A percentile compares a stretch with the other conserved stretches of the same genome.
These are phyloP conservation scores for Fusarium equiseti DNA, from an alignment of 2,329 filamentous ascomycete genomes.

Conservation along the genomic window DNA sequence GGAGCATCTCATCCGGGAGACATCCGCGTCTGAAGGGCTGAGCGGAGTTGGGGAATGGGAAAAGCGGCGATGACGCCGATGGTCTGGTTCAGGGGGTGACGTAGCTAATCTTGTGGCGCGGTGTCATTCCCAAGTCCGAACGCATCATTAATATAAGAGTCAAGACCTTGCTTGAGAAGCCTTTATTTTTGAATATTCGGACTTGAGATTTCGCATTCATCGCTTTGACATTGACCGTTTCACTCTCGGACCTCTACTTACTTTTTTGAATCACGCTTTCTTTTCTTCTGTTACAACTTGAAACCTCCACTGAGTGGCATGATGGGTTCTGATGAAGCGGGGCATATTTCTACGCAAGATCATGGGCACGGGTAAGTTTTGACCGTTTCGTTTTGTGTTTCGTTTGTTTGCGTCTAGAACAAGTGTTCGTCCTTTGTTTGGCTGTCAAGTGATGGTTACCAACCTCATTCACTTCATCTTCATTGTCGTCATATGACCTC, in stretches of 20 bases:
- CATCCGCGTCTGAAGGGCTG: slow-evolving; percentile 1
- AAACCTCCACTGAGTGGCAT: slow-evolving; percentile 29
- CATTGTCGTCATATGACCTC: slow-evolving; percentile 29
- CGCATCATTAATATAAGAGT: slow-evolving; percentile 32
- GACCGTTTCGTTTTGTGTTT: slow-evolving; percentile 32
- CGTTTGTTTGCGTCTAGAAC: slow-evolving; percentile 3
- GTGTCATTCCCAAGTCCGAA: slow-evolving; percentile 24
- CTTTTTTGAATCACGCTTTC: neutral
- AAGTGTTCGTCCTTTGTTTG: slow-evolving; percentile 7
- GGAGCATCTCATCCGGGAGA: slow-evolving; percentile 18
- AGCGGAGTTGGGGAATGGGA: slow-evolving; percentile 4
- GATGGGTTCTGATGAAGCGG: slow-evolving; percentile 43
- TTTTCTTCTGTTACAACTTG: neutral
- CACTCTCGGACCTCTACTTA: slow-evolving; percentile 5
- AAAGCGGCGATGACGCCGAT: slow-evolving; percentile 38
- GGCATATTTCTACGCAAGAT: slow-evolving; percentile 36
- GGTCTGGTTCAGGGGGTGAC: slow-evolving; percentile 38
- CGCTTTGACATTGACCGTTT: slow-evolving; percentile 8
- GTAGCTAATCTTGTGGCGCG: slow-evolving; percentile 41
- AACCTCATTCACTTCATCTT: neutral
- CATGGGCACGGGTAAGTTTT: slow-evolving; percentile 26
- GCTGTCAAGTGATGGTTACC: neutral
- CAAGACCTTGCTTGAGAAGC: slow-evolving; percentile 1
- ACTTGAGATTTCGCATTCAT: neutral
- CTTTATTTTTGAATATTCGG: neutral